Base-by-base conservation (phyloP, 192 early-diverging fungal species). In the Backusella australiensis region DNA sequence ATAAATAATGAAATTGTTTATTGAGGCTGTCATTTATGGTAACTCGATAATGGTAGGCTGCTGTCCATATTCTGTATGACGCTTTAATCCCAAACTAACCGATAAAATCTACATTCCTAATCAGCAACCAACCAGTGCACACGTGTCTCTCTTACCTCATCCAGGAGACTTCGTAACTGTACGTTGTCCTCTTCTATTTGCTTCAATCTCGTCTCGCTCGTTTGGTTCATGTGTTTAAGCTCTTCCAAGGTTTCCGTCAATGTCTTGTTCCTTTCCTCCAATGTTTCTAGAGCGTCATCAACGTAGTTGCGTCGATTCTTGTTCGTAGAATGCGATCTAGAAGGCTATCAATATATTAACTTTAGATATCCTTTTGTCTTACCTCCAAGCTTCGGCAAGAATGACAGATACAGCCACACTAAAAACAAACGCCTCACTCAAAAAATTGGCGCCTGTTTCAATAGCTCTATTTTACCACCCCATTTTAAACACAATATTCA, bases 361-460 rank as follows among this genome's bases (percentile, higher is more conserved):
- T 39, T 12, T 32, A 2, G 9, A 12, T 2, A 39, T 39, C 11
- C 11, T 38, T 38, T 39, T 23, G 26, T 34, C 1, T 79, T 89
- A 91, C 86, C 93, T 90, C 65, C 88, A 77, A 67, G 89, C 90
- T 78, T 94, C 93, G 14, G 88, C 83, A 39, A 93, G 80, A 63
- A 94, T 92, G 0, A 94, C 77, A 34, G 87, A 84, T n/a, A 86
- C 88, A 7, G 93, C 93, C 17, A 94, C 92, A 6, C 88, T 78
- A 81, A 94, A 94, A 49, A 94, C 90, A 72, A 94, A 89, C 4
- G 91, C 83, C 67, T 94, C 93, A 63, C 92, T 88, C 29, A 94
- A 71, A 75, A 94, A 94, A 80, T 94, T 93, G 32, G 93, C 93
- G 8, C 93, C 93, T 15, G 87, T 88, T 67, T 94, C 93, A n/a